These are phyloP conservation scores for Aspergillus quadricinctus DNA, from an alignment of 2,329 filamentous ascomycete genomes.

Conservation along the genomic window DNA sequence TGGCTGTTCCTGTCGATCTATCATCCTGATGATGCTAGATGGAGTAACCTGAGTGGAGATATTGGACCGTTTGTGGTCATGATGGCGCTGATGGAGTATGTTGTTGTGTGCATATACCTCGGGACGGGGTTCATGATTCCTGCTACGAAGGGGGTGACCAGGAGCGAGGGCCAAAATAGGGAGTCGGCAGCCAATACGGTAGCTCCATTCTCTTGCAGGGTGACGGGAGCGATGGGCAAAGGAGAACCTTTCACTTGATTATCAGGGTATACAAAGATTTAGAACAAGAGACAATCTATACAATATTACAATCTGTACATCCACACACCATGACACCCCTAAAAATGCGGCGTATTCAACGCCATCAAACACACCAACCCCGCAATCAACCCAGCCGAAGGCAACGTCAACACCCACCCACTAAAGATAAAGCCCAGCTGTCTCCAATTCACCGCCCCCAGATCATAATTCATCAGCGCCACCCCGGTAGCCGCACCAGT, in stretches of 20 bases:
- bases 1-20: constrained; percentile 22
- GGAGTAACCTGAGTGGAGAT: constrained; percentile 16
- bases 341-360: constrained; percentile 38
- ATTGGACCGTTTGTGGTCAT: constrained; percentile 19
- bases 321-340: not conserved
- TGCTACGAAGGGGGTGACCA: not conserved
- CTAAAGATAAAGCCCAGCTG: constrained; percentile 42
- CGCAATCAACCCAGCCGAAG: constrained; percentile 38
- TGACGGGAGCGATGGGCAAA: too few species aligned
- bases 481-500: constrained; percentile 34
- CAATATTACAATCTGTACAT: not conserved
- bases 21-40: constrained; percentile 8
- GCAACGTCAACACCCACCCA: constrained; percentile 45
- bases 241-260: not conserved
- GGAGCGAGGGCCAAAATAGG: not conserved
- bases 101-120: constrained; percentile 15
- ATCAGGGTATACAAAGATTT: constrained; percentile 31
- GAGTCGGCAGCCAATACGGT: not conserved
- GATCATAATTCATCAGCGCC: constrained; percentile 34
- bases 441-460: constrained; percentile 43
- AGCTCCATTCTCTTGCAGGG: not conserved
- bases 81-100: constrained; percentile 18
- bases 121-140: constrained; percentile 13
- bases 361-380: constrained; percentile 41
- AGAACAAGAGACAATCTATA: not conserved